Evolutionary conservation across 2,329 filamentous ascomycete genomes (phyloP).

Genomic region (Pseudodiploospora longispora): DNA sequence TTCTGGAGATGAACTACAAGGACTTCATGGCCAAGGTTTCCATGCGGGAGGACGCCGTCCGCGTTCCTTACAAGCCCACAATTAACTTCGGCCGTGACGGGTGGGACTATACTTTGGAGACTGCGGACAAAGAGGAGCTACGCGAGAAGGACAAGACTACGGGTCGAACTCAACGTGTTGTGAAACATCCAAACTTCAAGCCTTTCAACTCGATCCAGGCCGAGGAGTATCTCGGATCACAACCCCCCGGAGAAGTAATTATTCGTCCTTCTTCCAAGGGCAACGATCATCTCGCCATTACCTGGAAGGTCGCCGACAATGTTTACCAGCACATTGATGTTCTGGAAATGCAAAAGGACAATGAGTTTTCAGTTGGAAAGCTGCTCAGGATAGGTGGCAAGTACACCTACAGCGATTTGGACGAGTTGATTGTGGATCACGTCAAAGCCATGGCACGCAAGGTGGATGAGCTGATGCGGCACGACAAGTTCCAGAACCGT

Average conservation of each 20-base stretch:
- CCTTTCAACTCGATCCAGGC: constrained; percentile 89
- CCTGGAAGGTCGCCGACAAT: constrained; percentile 94
- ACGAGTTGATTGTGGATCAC: constrained; percentile 94
- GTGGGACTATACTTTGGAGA: constrained; percentile 82
- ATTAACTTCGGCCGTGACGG: constrained; percentile 68
- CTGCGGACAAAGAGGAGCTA: constrained; percentile 71
- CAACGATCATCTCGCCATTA: constrained; percentile 88
- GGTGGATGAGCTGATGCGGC: constrained; percentile 89
- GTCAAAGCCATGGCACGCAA: constrained; percentile 97
- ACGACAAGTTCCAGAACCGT: constrained; percentile 86
- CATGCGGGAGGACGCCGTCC: constrained; percentile 72
- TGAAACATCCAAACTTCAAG: constrained; percentile 95
- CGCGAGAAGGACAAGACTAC: constrained; percentile 80
- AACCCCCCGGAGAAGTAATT: constrained; percentile 80
- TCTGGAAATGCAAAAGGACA: constrained; percentile 92
- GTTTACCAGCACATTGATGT: constrained; percentile 99
- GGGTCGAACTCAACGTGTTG: constrained; percentile 82
- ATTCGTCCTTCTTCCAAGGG: constrained; percentile 94
- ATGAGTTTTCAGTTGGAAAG: constrained; percentile 87
- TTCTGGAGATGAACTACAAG: constrained; percentile 80
- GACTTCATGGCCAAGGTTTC: constrained; percentile 78
- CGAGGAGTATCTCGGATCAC: constrained; percentile 84
- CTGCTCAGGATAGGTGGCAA: constrained; percentile 79
- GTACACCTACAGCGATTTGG: constrained; percentile 89
- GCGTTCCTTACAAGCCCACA: constrained; percentile 60